Evolutionary conservation across 108 stramenopile species (phyloP).

Genomic region (Nannochloropsis oceanica): DNA sequence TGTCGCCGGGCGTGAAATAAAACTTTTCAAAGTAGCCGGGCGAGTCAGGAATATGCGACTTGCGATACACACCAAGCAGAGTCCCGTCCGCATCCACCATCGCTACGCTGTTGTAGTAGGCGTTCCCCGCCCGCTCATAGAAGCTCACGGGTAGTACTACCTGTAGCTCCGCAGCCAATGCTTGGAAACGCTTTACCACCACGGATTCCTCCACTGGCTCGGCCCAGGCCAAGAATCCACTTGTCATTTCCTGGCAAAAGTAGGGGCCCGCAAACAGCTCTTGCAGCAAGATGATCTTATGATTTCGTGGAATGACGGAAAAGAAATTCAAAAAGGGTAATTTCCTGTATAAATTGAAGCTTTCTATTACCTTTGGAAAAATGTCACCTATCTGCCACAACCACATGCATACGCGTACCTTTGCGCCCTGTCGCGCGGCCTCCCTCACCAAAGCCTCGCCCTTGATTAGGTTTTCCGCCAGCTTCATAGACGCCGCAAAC

Average conservation of each 20-base stretch:
- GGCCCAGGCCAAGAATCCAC: background rate
- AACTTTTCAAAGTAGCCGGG: constrained; percentile 58
- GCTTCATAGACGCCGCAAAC: no score
- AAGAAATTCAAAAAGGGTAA: no score
- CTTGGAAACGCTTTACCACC: background rate
- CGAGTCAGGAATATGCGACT: constrained; percentile 43
- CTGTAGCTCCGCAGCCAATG: background rate
- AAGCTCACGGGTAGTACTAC: constrained; percentile 10
- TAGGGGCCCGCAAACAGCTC: background rate
- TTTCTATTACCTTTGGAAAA: no score
- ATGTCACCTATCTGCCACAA: no score
- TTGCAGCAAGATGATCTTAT: background rate
- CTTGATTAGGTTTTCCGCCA: no score
- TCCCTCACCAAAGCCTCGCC: no score
- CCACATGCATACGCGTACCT: no score
- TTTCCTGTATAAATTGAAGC: no score
- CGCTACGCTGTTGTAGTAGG: constrained; percentile 4
- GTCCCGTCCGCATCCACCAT: constrained; percentile 48
- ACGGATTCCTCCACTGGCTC: background rate
- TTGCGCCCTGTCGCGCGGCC: no score
- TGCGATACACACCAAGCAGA: constrained; percentile 43
- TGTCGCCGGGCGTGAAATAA: constrained; percentile 56
- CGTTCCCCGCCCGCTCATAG: background rate
- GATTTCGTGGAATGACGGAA: no score
- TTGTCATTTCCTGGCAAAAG: background rate